Evolutionary conservation across 306 rosid species (phyloP).

Genomic region (Rosa lucieae): DNA sequence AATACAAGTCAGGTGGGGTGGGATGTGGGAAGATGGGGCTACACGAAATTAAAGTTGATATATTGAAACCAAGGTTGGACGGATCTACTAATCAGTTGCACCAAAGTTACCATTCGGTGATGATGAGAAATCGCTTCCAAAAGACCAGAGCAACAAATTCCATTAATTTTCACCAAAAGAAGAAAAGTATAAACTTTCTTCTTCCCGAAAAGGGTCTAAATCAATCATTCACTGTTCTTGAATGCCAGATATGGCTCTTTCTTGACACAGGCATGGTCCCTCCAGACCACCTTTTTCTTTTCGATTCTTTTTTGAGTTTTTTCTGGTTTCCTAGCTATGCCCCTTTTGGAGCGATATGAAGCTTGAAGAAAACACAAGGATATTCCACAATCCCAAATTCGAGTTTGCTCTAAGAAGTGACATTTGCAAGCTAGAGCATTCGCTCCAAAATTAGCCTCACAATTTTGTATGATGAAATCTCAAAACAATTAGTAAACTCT

Average conservation of each 20-base stretch:
- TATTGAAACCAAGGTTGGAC: neutral
- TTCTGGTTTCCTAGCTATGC: no score
- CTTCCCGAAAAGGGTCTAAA: neutral
- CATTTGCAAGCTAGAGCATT: neutral
- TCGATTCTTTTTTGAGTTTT: no score
- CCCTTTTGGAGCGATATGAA: no score
- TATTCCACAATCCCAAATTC: neutral
- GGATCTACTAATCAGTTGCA: neutral
- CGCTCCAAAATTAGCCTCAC: no score
- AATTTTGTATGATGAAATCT: no score
- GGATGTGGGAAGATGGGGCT: slow-evolving; percentile 8
- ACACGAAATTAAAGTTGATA: neutral
- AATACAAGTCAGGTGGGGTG: neutral
- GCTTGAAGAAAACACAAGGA: neutral
- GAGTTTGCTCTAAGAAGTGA: neutral
- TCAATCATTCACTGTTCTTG: neutral
- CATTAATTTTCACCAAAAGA: neutral
- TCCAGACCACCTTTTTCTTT: no score
- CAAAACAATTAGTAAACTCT: no score
- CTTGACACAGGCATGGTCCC: no score
- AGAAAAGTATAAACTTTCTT: neutral
- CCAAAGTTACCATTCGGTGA: neutral
- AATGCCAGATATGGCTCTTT: neutral
- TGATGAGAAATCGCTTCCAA: neutral
- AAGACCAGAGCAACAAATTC: neutral